Base-by-base conservation (phyloP, 352 stramenopile genomes). In the Globisporangium irregulare region DNA sequence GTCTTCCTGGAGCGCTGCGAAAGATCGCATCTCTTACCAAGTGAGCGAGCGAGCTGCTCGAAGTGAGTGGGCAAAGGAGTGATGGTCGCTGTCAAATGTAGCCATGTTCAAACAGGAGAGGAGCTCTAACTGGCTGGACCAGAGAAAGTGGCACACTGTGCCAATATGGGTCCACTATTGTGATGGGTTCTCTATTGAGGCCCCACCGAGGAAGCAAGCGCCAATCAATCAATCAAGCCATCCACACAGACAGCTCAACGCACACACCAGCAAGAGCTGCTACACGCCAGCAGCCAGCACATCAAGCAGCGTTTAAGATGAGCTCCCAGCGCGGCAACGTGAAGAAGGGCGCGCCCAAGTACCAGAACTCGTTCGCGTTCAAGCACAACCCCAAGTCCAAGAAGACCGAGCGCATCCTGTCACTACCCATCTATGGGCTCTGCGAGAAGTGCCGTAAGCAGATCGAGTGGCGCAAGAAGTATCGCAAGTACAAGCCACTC, bases 391-490 rank as follows among this genome's bases (percentile, higher is more conserved):
- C 96, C 32, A 98, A 98, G 80, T 98, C 93, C 29, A 99, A 98
- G 82, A 98, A 98, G 82, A 99, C 96, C 34, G 87, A 96, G 65
- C 89, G 91, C 58, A 98, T 98, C 66, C 71, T 98, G 59, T 80
- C 81, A 4, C 84, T 90, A 64, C 92, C 92, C 3, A 98, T 98
- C 77, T 78, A 92, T 32, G 95, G 97, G 1, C 84, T 98, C 20
- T 99, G 96, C 75, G 80, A 94, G 59, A 86, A 95, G 60, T 99
- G 96, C 81, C 81, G 93, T 66, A 93, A 98, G 58, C 97, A 99
- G 80, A 98, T 99, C 71, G 97, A 99, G 76, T 99, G 97, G 97
- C 84, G 95, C 67, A 99, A 99, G 86, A 98, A 99, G 74, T 99
- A 99, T 82, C 90, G 97, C 76, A 99, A 99, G 78, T 99, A 99